Conservation (phyloP, 2,329 filamentous ascomycete species). For the Fusarium protoensiforme region DNA sequence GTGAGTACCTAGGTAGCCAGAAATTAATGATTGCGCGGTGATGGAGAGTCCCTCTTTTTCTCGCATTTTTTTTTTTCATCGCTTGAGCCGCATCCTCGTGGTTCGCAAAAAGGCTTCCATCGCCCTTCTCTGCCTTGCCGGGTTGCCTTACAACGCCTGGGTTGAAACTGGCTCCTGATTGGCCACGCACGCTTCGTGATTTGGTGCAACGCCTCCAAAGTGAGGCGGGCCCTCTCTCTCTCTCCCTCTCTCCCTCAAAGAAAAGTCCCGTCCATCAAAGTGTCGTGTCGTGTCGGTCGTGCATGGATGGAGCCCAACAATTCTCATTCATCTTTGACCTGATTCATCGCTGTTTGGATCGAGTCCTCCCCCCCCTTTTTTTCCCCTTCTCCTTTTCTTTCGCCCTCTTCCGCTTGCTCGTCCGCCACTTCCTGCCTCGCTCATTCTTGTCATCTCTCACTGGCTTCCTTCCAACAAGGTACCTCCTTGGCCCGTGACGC, state of each 20-base stretch:
- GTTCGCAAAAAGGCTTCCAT: neutral
- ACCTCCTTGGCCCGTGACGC: neutral
- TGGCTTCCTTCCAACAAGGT: neutral
- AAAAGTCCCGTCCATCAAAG: neutral
- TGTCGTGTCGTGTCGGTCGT: neutral
- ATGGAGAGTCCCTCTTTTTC: neutral
- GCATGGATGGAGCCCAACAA: neutral
- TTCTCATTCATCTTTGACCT: neutral
- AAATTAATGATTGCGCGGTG: neutral
- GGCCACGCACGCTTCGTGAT: neutral
- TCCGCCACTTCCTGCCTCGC: slow-evolving; percentile 12
- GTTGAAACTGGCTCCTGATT: slow-evolving; percentile 31
- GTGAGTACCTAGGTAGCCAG: neutral
- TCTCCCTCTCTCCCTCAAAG: neutral
- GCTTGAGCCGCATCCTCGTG: neutral
- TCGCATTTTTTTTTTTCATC: neutral
- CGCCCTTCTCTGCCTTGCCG: slow-evolving; percentile 2
- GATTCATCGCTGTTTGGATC: neutral
- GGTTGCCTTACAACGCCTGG: slow-evolving; percentile 27
- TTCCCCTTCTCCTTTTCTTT: neutral
- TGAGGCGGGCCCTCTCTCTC: too few species aligned
- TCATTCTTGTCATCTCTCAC: slow-evolving; percentile 5
- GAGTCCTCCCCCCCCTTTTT: slow-evolving; percentile 7
- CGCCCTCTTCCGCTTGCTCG: neutral
- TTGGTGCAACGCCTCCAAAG: slow-evolving; percentile 27